Evolutionary conservation across 139 green algal species (phyloP), one percentile per base, ranked within the genome.

Genomic region (Chlamydomonas applanata): DNA sequence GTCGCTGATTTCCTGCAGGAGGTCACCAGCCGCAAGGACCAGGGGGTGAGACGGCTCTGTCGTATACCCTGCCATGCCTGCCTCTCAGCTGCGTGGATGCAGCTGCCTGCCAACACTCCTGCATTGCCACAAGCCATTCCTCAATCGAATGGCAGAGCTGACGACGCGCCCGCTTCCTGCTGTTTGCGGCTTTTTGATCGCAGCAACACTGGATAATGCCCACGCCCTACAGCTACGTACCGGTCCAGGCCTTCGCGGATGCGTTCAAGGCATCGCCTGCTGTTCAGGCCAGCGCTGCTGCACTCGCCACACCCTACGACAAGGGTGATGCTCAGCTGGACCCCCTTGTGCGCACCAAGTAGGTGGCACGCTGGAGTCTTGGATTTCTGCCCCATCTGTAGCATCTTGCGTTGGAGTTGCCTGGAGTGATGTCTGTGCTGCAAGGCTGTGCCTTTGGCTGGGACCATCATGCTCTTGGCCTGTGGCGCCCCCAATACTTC

Each of bases 1-100:
- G 67, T 83, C 1, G 88, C 88, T 14, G 87, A 93, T 52, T 96
- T 96, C 79, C 73, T 96, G 78, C 89, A 94, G 66, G 90, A 94
- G 79, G 82, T 95, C 34, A 87, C 81, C 44, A 79, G 65, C 24
- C 49, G 53, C 24, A 85, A 83, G 36, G 83, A 84, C 64, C 81
- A 84, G 56, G 57, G n/a, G 73, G 61, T 79, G 62, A 32, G 56
- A n/a, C 11, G 9, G 56, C n/a, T 64, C 49, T 59, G 17, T 59
- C 17, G 17, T 19, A 59, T 59, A 59, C 17, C 19, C 49, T 19
- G 17, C 49, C 17, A 59, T 59, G 49, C 49, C 17, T n/a, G 19
- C 19, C 17, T 59, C 49, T 59, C 49, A 59, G 49, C 49, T 59
- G 49, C 19, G 49, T 19, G 17, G 19, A n/a, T 19, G n/a, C n/a